Base-by-base conservation (phyloP, 139 green algal species). In the Volvox reticuliferus region DNA sequence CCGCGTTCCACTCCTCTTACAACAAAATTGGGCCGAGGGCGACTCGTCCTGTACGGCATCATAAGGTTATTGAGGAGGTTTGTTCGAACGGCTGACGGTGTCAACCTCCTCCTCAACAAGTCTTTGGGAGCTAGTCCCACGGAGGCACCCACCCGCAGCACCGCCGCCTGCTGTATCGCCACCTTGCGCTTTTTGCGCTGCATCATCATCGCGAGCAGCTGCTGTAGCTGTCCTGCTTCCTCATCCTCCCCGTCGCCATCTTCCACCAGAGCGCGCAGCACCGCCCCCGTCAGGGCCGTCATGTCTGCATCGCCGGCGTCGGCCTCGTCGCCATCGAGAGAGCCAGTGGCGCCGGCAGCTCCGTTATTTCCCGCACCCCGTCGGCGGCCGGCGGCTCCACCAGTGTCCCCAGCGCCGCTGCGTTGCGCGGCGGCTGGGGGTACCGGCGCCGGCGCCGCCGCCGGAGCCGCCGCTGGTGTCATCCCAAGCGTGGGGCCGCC, bases 101-200 rank as follows among this genome's bases (percentile, higher is more conserved):
- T 55, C 44, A 55, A 55, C 44, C 5, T 55, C 44, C 9, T 9
- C 44, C 5, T 55, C 44, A 55, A 9, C 44, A 14, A 55, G 44
- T 55, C 9, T 14, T 55, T 55, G 44, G 44, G 44, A 55, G 9
- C 44, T 55, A 9, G 5, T 55, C 44, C 9, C 5, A 55, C 44
- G 44, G 5, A 55, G 44, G 5, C 44, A 55, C 44, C 14, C 50
- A 86, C 80, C 82, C 32, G 30, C 62, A 87, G 61, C 9, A 55
- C 32, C 18, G 82, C 82, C 82, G 61, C 55, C 82, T 87, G 82
- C 61, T 55, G n/a, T 33, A 33, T 63, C 82, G 62, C 62, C 82
- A 63, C 61, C n/a, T 35, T 55, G 12, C 62, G 82, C 82, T 73
- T 62, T 55, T 87, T 87, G 62, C 35, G 33, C 82, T 88, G 33